Evolutionary conservation across 768 basidiomycete genomes (phyloP).

Genomic region (Boletus patriciae): DNA sequence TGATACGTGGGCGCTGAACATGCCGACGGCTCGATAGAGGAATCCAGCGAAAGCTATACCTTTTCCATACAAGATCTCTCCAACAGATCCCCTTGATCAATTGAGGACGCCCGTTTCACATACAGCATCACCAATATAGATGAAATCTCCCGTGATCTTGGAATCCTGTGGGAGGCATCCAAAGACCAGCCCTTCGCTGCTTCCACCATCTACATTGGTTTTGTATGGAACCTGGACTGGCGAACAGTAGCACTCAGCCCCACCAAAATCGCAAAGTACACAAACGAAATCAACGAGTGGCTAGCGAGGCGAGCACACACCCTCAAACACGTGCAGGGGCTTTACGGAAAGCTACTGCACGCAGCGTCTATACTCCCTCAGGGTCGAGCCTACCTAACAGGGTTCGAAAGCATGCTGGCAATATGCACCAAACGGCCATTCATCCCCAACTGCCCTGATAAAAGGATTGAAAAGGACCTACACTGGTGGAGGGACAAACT

Average conservation of each 20-base stretch:
- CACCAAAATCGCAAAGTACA: background rate
- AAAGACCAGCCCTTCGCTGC: background rate
- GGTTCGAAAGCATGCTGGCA: no score
- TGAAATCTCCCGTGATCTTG: background rate
- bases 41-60: no score
- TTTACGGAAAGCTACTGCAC: background rate
- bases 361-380: background rate
- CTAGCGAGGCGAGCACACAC: background rate
- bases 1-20: no score
- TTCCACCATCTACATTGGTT: background rate
- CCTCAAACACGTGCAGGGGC: background rate
- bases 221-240: background rate
- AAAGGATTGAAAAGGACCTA: background rate
- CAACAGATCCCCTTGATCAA: background rate
- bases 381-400: background rate
- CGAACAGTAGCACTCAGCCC: background rate
- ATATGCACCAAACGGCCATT: constrained; percentile 23
- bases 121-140: background rate
- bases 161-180: background rate
- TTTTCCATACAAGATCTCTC: background rate
- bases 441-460: constrained; percentile 17
- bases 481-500: constrained; percentile 1
- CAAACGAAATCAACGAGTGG: background rate
- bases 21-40: no score
- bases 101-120: background rate